Evolutionary conservation across 1,284 basidiomycete species (phyloP).

Genomic region (Irpex sp.): DNA sequence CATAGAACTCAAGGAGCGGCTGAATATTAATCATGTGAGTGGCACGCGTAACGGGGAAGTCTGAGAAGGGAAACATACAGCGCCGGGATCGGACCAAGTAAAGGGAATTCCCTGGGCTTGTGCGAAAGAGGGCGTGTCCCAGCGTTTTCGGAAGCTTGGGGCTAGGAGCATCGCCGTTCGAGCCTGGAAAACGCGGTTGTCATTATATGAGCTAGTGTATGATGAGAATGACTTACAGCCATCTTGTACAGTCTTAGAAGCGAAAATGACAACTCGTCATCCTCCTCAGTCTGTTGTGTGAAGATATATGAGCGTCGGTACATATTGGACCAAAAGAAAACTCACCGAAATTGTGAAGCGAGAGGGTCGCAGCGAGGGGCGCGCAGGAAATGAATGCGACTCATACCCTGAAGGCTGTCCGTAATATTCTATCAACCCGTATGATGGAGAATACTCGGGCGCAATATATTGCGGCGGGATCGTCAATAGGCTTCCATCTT

Average conservation of each 20-base stretch:
- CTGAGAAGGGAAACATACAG: conserved; percentile 26
- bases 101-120: conserved; percentile 34
- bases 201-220: neutral
- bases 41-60: neutral
- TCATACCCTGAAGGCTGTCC: conserved; percentile 19
- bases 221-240: conserved; percentile 30
- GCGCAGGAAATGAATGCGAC: neutral
- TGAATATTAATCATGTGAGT: neutral
- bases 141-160: conserved; percentile 27
- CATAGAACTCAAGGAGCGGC: conserved; percentile 25
- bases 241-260: neutral
- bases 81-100: conserved; percentile 45
- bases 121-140: conserved; percentile 29
- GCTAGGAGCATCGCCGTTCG: conserved; percentile 35
- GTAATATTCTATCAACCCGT: neutral
- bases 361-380: neutral
- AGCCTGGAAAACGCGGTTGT: conserved; percentile 27
- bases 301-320: neutral
- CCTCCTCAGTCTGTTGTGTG: neutral
- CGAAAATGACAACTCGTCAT: neutral
- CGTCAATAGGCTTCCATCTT: conserved; percentile 7
- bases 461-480: conserved; percentile 6
- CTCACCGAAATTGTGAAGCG: neutral
- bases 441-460: neutral
- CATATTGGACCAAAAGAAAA: neutral